phyloP scores from a whole-genome alignment of 495 filamentous ascomycete species.

The Penicillium simplicissimum region DNA sequence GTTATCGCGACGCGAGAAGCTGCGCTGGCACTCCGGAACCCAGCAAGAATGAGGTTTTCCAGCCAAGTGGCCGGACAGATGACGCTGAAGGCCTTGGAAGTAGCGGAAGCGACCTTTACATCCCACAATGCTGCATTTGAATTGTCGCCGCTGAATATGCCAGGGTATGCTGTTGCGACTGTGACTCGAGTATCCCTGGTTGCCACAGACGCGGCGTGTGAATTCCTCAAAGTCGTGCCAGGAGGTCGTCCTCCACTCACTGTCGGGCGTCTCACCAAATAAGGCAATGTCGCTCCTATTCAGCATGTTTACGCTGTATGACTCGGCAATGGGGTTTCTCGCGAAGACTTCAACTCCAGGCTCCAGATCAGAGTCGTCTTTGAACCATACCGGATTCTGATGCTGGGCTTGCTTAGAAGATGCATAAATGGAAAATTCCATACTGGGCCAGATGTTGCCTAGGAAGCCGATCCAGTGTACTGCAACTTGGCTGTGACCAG shows the following conservation, averaged over 20 bases:
- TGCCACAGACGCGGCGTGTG: background rate
- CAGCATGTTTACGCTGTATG: background rate
- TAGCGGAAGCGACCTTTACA: background rate
- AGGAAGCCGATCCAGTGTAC: background rate
- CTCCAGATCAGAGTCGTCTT: background rate
- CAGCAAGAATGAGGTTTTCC: slow-evolving; percentile 27
- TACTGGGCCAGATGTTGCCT: background rate
- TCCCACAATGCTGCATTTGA: background rate
- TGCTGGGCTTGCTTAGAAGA: background rate
- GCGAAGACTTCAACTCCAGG: background rate
- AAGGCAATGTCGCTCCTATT: background rate
- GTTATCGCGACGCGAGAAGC: slow-evolving; percentile 11
- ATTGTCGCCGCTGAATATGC: background rate
- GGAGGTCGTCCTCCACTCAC: background rate
- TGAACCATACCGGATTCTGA: background rate
- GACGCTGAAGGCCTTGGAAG: too few relatives aligned
- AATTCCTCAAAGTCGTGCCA: background rate
- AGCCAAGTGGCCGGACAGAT: background rate
- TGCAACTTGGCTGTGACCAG: background rate
- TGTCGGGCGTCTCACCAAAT: background rate
- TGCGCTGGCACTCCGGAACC: slow-evolving; percentile 20
- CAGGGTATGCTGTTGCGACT: background rate
- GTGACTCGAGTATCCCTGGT: background rate
- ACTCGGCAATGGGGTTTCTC: background rate
- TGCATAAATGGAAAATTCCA: background rate